Percentiles rank a stretch among this genome's conserved stretches.
phyloP scores from a whole-genome alignment of 257 asterid genomes.

The Plantago ovata region DNA sequence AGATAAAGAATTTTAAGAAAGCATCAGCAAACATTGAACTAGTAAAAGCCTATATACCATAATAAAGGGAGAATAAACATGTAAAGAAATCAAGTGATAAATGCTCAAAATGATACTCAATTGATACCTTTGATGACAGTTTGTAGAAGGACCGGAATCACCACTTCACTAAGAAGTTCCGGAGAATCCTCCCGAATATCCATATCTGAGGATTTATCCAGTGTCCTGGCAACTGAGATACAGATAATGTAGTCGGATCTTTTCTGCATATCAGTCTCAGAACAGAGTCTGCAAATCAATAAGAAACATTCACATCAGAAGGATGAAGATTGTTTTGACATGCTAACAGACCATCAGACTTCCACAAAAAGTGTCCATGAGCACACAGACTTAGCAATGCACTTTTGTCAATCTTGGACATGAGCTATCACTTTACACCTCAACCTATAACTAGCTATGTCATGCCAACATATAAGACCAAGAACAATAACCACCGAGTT shows the following conservation, averaged over 20 bases:
- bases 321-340: constrained; percentile 8
- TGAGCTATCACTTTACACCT: too few species aligned
- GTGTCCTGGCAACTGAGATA: constrained; percentile 49
- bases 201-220: constrained; percentile 22
- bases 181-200: constrained; percentile 16
- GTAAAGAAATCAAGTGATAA: constrained; percentile 6
- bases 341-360: too few species aligned
- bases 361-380: too few species aligned
- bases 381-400: too few species aligned
- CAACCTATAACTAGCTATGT: not conserved
- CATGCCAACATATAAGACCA: not conserved
- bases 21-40: not conserved
- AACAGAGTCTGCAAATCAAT: constrained; percentile 52
- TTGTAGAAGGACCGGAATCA: constrained; percentile 67
- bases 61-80: constrained; percentile 7
- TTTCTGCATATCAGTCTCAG: constrained; percentile 32
- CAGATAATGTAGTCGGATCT: constrained; percentile 36
- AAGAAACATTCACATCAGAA: constrained; percentile 23
- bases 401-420: too few species aligned
- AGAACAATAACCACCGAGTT: too few species aligned
- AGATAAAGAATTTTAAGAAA: constrained; percentile 11
- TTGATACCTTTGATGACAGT: constrained; percentile 74
- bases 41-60: not conserved
- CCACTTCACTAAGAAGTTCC: constrained; percentile 55
- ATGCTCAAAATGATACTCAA: constrained; percentile 10